Evolutionary conservation across 139 green algal species (phyloP).

Genomic region (Deuterostichococcus epilithicus): DNA sequence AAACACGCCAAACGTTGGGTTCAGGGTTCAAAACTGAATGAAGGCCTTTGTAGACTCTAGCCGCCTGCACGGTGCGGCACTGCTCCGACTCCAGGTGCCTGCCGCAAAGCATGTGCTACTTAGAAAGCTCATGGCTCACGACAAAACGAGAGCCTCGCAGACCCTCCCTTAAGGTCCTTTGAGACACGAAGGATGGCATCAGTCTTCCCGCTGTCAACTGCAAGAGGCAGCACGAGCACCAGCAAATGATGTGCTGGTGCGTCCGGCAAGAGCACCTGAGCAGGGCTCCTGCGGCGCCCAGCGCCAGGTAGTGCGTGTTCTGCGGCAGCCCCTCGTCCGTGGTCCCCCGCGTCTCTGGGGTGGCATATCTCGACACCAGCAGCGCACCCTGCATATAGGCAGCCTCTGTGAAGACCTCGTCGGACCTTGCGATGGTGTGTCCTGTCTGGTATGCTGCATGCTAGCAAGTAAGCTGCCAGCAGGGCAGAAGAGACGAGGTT

Average conservation of each 20-base stretch:
- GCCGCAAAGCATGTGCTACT: background rate
- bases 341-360: background rate
- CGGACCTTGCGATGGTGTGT: background rate
- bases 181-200: too few species aligned
- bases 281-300: conserved; percentile 62
- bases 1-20: background rate
- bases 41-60: background rate
- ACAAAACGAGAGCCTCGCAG: too few species aligned
- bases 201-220: too few species aligned
- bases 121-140: too few species aligned
- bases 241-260: background rate
- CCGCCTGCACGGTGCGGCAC: too few species aligned
- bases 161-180: too few species aligned
- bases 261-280: conserved; percentile 36
- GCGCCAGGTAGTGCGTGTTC: conserved; percentile 44
- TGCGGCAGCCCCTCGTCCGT: conserved; percentile 11
- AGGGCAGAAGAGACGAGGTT: too few species aligned
- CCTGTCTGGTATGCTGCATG: background rate
- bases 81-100: conserved; percentile 37
- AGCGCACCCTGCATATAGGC: background rate
- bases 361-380: conserved; percentile 13
- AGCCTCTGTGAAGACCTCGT: too few species aligned
- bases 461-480: too few species aligned
- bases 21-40: background rate
- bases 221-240: background rate